A percentile compares a stretch with the other conserved stretches of the same genome.
phyloP scores from a whole-genome alignment of 306 rosid species.

The Cucumis hystrix region DNA sequence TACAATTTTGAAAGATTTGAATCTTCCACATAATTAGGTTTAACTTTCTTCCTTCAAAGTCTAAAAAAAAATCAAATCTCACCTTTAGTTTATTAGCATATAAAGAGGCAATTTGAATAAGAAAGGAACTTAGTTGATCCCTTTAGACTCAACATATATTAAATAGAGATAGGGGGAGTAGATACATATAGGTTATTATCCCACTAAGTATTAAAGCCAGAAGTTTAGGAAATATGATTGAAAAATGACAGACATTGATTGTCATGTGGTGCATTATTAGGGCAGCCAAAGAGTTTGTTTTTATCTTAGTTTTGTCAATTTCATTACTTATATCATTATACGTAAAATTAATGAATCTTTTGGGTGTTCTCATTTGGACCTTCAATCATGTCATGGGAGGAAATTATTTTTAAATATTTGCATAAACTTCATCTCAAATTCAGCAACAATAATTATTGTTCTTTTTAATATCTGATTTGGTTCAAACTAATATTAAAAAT shows the following conservation, averaged over 20 bases:
- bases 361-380: not conserved
- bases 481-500: not conserved
- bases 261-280: not conserved
- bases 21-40: too few relatives aligned
- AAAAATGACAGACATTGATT: conserved; percentile 6
- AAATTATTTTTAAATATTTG: not conserved
- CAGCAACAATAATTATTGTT: not conserved
- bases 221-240: conserved; percentile 20
- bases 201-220: conserved; percentile 28
- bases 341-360: not conserved
- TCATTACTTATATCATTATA: not conserved
- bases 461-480: not conserved
- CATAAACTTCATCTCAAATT: not conserved
- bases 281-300: not conserved
- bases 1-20: too few relatives aligned
- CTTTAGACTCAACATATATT: not conserved
- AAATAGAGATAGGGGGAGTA: not conserved
- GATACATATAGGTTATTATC: conserved; percentile 3
- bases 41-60: too few relatives aligned
- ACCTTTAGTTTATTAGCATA: too few relatives aligned
- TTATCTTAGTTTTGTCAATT: not conserved
- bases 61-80: too few relatives aligned
- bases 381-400: not conserved
- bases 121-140: too few relatives aligned
- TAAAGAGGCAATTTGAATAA: too few relatives aligned